A percentile compares a stretch with the other conserved stretches of the same genome.
Conservation (phyloP, 495 filamentous ascomycete species). For the Aspergillus diversus region DNA sequence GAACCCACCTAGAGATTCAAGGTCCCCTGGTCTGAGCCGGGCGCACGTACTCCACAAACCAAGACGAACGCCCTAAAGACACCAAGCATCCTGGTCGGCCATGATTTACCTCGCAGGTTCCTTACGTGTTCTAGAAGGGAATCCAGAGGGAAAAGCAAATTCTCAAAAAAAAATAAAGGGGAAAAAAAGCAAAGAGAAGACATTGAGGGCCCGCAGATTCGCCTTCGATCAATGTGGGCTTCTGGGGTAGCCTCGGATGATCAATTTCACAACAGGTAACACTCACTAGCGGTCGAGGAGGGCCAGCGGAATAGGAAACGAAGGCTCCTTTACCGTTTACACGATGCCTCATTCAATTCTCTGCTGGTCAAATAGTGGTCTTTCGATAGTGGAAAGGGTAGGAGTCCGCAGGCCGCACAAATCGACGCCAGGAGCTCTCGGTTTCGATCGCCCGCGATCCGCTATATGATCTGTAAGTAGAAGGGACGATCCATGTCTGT, state of each 20-base stretch:
- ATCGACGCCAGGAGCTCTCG: background rate
- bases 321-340: no score
- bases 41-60: background rate
- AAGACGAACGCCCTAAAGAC: background rate
- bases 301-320: no score
- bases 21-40: no score
- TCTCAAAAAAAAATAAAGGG: background rate
- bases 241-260: no score
- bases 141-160: no score
- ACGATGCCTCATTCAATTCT: background rate
- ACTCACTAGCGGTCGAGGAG: background rate
- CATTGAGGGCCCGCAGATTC: background rate
- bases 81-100: constrained; percentile 6
- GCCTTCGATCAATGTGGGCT: no score
- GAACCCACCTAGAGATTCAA: no score
- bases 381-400: background rate
- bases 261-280: background rate
- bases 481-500: constrained; percentile 9
- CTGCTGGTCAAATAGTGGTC: background rate
- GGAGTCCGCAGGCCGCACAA: background rate
- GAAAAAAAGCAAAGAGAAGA: background rate
- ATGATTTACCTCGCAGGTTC: constrained; percentile 12
- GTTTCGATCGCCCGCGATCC: background rate
- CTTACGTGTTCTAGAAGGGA: background rate
- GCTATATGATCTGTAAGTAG: constrained; percentile 11